Percentiles rank a stretch among this genome's conserved stretches.
phyloP scores from a whole-genome alignment of 2,329 filamentous ascomycete genomes.

The Xylaria multiplex region DNA sequence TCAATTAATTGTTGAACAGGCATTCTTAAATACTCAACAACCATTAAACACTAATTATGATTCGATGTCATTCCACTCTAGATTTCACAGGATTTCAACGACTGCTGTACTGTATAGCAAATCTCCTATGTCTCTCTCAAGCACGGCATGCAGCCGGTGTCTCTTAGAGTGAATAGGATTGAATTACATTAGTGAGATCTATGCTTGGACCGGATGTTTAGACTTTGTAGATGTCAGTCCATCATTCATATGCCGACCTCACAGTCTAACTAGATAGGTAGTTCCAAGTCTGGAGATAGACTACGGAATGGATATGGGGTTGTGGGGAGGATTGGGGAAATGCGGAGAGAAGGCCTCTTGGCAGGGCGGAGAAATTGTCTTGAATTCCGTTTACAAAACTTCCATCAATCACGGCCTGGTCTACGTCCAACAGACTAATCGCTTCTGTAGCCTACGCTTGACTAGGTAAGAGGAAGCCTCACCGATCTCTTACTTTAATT shows the following conservation, averaged over 20 bases:
- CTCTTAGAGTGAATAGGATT: too few relatives aligned
- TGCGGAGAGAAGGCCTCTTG: constrained; percentile 24
- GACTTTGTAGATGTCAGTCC: not conserved
- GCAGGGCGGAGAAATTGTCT: constrained; percentile 31
- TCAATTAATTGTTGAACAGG: too few relatives aligned
- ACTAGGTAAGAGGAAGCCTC: constrained; percentile 2
- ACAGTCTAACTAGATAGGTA: not conserved
- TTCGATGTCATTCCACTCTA: too few relatives aligned
- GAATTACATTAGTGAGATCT: too few relatives aligned
- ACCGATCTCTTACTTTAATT: constrained; percentile 14
- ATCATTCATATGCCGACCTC: not conserved
- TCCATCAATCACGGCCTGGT: constrained; percentile 41
- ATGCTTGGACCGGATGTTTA: too few relatives aligned
- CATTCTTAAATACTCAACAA: too few relatives aligned
- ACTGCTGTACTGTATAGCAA: too few relatives aligned
- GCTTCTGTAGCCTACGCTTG: not conserved
- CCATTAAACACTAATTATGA: too few relatives aligned
- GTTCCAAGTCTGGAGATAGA: not conserved
- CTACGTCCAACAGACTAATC: constrained; percentile 6
- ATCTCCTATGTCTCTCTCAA: too few relatives aligned
- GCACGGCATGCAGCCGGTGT: too few relatives aligned
- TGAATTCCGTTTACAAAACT: constrained; percentile 27
- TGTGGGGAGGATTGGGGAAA: constrained; percentile 35
- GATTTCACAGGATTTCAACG: too few relatives aligned
- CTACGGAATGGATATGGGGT: not conserved